These are phyloP conservation scores for Colletotrichum tamarilloi DNA, from an alignment of 2,329 filamentous ascomycete genomes.

Conservation along the genomic window DNA sequence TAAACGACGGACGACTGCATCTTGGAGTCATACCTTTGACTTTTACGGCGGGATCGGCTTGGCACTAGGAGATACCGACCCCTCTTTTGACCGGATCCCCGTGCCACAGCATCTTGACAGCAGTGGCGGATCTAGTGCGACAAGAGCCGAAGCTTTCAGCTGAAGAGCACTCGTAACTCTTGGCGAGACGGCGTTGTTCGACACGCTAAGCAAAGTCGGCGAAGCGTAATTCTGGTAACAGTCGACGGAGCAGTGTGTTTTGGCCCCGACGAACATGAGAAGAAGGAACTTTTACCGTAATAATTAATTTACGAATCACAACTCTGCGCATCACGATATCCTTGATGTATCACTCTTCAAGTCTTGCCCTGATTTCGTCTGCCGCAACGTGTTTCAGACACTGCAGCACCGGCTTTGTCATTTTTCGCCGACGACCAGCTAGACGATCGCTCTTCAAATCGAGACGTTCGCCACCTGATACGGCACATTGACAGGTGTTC, in stretches of 20 bases:
- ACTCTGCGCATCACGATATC: neutral
- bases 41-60: neutral
- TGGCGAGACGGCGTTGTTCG: neutral
- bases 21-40: neutral
- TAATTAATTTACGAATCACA: neutral
- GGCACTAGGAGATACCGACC: neutral
- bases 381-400: neutral
- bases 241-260: neutral
- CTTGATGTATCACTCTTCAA: neutral
- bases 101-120: constrained; percentile 32
- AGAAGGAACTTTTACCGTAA: neutral
- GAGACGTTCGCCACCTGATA: neutral
- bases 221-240: neutral
- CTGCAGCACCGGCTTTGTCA: no score
- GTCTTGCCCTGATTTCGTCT: neutral
- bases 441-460: no score
- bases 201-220: neutral
- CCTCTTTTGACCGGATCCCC: constrained; percentile 3
- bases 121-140: neutral
- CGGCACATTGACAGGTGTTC: neutral
- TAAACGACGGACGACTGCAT: constrained; percentile 39
- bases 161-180: neutral
- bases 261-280: neutral
- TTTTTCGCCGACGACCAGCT: neutral
- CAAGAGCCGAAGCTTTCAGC: neutral